Evolutionary conservation across 148 eudicot genomes (phyloP).

Genomic region (Drosera capensis): DNA sequence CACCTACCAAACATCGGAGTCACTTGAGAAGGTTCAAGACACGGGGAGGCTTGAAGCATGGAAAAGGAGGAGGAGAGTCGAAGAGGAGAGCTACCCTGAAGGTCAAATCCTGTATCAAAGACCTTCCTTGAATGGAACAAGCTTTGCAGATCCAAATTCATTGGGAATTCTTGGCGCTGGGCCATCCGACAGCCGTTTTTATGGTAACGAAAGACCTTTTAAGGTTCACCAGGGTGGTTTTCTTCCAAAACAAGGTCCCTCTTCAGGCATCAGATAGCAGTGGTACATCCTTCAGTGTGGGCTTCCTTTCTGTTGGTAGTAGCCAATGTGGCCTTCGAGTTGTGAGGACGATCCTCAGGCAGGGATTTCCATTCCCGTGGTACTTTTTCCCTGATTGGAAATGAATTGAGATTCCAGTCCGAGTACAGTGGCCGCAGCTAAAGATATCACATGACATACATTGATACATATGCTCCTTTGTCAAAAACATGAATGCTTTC

Average conservation of each 20-base stretch:
- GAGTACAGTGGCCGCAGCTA: no score
- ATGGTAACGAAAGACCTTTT: conserved; percentile 34
- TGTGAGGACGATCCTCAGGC: conserved; percentile 12
- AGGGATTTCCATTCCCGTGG: conserved; percentile 1
- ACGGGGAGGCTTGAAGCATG: conserved; percentile 76
- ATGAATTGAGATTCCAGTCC: no score
- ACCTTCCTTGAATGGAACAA: conserved; percentile 31
- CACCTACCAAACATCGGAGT: conserved; percentile 22
- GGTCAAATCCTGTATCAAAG: conserved; percentile 34
- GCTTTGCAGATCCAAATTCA: conserved; percentile 37
- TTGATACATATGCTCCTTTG: no score
- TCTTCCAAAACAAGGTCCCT: conserved; percentile 43
- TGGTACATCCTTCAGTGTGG: background rate
- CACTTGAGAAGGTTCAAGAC: conserved; percentile 37
- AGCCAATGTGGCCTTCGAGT: conserved; percentile 9
- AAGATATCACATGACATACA: background rate
- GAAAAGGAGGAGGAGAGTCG: conserved; percentile 74
- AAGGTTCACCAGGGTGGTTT: conserved; percentile 44
- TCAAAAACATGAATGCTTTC: background rate
- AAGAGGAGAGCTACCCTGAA: conserved; percentile 43
- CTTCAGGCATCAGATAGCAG: conserved; percentile 41
- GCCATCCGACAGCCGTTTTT: conserved; percentile 50
- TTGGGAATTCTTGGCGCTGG: conserved; percentile 82
- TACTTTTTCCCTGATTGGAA: no score
- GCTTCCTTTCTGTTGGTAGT: conserved; percentile 1